Percentiles rank a stretch among this genome's conserved stretches.
These are phyloP conservation scores for Leishmania mexicana DNA, from an alignment of 208 protist genomes.

Conservation along the genomic window DNA sequence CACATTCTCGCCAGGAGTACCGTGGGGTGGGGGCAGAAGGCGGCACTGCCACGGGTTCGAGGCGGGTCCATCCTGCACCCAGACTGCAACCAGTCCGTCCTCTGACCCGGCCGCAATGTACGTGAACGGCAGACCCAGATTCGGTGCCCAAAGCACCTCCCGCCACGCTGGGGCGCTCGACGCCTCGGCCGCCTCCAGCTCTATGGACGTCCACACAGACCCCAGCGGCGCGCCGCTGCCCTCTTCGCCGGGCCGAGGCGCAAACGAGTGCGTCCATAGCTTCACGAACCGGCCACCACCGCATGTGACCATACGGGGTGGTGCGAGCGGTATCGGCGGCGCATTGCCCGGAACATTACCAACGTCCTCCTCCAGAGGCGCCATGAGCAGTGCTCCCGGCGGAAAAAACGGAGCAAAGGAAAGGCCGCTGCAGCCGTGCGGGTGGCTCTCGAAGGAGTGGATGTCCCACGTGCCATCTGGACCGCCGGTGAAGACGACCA, in stretches of 20 bases:
- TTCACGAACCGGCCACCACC: slow-evolving; percentile 49
- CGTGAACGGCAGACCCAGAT: slow-evolving; percentile 75
- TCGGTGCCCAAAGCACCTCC: slow-evolving; percentile 82
- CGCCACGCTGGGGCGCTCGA: slow-evolving; percentile 46
- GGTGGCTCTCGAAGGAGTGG: slow-evolving; percentile 58
- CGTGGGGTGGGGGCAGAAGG: slow-evolving; percentile 29
- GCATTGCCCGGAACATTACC: slow-evolving; percentile 12
- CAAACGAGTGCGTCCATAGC: slow-evolving; percentile 69
- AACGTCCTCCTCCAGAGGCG: slow-evolving; percentile 58
- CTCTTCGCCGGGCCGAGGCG: slow-evolving; percentile 8
- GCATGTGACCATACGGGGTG: slow-evolving; percentile 83
- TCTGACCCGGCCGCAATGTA: slow-evolving; percentile 84
- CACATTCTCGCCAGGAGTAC: slow-evolving; percentile 41
- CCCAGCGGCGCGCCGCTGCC: slow-evolving; percentile 23
- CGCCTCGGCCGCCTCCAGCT: slow-evolving; percentile 39
- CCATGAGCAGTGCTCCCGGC: slow-evolving; percentile 65
- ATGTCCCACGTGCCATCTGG: slow-evolving; percentile 66
- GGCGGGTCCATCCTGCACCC: slow-evolving; percentile 69
- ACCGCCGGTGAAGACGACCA: slow-evolving; percentile 64
- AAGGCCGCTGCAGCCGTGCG: slow-evolving; percentile 51
- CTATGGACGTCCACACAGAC: slow-evolving; percentile 46
- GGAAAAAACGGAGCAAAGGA: slow-evolving; percentile 76
- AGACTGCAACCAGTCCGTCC: slow-evolving; percentile 78
- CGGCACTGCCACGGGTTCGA: slow-evolving; percentile 51
- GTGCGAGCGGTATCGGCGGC: slow-evolving; percentile 44